Evolutionary conservation across 108 stramenopile genomes (phyloP).

Genomic region (Parietichytrium sp.): DNA sequence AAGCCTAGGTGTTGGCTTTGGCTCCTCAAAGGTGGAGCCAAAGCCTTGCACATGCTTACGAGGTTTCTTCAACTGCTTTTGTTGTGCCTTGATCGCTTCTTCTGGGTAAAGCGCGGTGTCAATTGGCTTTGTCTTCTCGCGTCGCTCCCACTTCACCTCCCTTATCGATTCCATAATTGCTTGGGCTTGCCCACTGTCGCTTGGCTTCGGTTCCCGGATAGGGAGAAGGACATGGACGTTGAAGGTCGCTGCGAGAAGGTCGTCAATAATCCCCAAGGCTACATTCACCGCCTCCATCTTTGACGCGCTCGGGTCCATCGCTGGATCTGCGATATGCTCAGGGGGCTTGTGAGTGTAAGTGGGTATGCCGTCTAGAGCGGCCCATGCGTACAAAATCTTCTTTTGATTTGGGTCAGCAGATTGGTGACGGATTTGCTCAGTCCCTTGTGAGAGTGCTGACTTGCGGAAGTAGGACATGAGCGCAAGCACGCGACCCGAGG

Average conservation of each 20-base stretch:
- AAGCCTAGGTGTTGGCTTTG: neutral
- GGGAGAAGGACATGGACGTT: neutral
- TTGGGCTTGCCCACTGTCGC: too few relatives aligned
- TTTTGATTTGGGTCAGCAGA: constrained; percentile 4
- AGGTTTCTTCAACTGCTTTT: neutral
- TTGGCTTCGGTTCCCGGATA: too few relatives aligned
- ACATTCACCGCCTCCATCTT: neutral
- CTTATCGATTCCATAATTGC: too few relatives aligned
- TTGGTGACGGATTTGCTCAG: neutral
- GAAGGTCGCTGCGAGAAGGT: neutral
- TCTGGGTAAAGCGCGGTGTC: neutral
- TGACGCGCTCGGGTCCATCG: neutral
- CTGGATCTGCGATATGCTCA: neutral
- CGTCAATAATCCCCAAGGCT: constrained; percentile 6
- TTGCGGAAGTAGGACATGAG: neutral
- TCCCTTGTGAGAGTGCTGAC: neutral
- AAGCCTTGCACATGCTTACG: neutral
- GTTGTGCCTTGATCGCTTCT: neutral
- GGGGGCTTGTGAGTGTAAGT: neutral
- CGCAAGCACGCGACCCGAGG: neutral
- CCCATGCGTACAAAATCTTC: constrained; percentile 2
- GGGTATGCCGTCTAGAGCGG: neutral
- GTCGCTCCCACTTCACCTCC: too few relatives aligned
- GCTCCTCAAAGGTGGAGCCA: neutral
- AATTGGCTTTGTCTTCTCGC: neutral